These are phyloP conservation scores for Boletus patriciae DNA, from an alignment of 768 basidiomycete species.

Conservation along the genomic window DNA sequence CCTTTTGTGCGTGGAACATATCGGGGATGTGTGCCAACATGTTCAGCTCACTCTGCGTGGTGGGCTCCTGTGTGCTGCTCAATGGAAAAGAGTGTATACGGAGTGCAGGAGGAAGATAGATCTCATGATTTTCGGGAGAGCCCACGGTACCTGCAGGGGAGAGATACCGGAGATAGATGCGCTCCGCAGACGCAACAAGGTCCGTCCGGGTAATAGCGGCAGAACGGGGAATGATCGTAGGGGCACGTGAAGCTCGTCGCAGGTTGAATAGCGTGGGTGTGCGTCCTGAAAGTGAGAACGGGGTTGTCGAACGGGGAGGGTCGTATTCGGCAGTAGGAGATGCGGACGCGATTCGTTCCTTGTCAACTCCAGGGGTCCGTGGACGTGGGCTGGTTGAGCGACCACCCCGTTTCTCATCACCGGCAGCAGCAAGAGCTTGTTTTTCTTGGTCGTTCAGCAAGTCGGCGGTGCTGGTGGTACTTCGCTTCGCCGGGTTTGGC, in stretches of 20 bases:
- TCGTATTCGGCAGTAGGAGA: conserved; percentile 49
- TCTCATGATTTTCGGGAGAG: conserved; percentile 91
- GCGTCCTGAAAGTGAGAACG: conserved; percentile 73
- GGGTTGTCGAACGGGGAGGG: conserved; percentile 68
- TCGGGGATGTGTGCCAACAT: conserved; percentile 91
- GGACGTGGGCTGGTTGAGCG: conserved; percentile 62
- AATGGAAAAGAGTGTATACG: conserved; percentile 91
- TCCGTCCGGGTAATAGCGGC: conserved; percentile 87
- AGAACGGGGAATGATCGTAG: conserved; percentile 91
- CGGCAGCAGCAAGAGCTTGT: conserved; percentile 50
- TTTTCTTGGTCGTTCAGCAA: conserved; percentile 69
- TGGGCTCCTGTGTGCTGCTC: conserved; percentile 70
- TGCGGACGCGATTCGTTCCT: conserved; percentile 42
- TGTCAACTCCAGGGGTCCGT: conserved; percentile 37
- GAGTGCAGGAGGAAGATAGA: conserved; percentile 92
- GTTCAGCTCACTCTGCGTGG: conserved; percentile 60
- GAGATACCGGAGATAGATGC: conserved; percentile 94
- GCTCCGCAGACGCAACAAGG: conserved; percentile 90
- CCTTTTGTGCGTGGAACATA: conserved; percentile 96
- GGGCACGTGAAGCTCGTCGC: conserved; percentile 81
- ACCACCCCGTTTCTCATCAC: conserved; percentile 48
- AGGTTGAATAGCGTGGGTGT: conserved; percentile 76
- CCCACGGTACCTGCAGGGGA: conserved; percentile 75
- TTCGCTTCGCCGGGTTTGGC: conserved; percentile 65
- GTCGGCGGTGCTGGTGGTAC: conserved; percentile 79